Conservation (phyloP, 345 rosid genomes). For the Durio zibethinus region DNA sequence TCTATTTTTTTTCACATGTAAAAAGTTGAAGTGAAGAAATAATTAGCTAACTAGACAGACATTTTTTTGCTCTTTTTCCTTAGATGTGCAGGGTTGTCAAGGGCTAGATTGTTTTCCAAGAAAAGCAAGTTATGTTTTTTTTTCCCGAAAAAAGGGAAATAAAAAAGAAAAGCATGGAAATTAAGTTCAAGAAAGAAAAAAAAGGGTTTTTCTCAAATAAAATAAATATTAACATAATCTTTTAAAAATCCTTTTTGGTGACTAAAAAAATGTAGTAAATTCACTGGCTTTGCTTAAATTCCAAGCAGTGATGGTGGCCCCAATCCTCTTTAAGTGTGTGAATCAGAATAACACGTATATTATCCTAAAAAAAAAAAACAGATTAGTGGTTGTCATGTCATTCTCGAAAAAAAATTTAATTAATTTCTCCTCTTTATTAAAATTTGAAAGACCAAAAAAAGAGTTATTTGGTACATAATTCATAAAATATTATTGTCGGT, state of each 20-base stretch:
- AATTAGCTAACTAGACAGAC: too few relatives aligned
- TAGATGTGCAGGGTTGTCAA: too few relatives aligned
- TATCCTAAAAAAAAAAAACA: neutral
- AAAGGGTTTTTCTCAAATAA: neutral
- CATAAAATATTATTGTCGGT: neutral
- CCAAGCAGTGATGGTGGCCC: neutral
- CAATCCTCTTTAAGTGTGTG: neutral
- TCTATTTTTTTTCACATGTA: too few relatives aligned
- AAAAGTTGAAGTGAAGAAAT: too few relatives aligned
- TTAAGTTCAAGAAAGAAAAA: too few relatives aligned
- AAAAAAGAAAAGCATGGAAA: too few relatives aligned
- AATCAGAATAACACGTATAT: neutral
- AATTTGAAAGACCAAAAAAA: neutral
- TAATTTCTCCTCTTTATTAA: neutral
- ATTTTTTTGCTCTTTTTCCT: too few relatives aligned
- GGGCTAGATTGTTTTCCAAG: too few relatives aligned
- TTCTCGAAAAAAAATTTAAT: neutral
- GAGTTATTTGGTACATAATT: neutral
- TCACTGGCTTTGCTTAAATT: neutral
- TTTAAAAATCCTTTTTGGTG: neutral
- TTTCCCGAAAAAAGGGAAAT: too few relatives aligned
- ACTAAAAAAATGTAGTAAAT: neutral
- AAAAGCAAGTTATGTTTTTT: too few relatives aligned
- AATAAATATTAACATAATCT: neutral
- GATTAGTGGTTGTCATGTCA: constrained; percentile 16